Percentiles rank a stretch among this genome's conserved stretches.
phyloP scores from a whole-genome alignment of 306 rosid species.

The Cucumis hystrix region DNA sequence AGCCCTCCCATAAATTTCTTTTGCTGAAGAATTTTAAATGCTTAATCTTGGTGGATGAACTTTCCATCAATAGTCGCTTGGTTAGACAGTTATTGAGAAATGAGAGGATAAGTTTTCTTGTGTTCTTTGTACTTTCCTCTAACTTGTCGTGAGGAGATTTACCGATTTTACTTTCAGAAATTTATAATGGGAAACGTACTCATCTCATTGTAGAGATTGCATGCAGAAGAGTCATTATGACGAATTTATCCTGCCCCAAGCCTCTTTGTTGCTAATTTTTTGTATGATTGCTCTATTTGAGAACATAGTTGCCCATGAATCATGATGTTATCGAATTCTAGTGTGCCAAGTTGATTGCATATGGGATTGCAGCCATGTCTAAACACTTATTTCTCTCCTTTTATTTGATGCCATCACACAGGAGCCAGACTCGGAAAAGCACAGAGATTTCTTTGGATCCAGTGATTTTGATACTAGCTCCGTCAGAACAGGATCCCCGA shows the following conservation, averaged over 20 bases:
- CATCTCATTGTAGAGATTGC: not conserved
- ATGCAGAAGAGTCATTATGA: not conserved
- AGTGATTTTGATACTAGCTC: constrained; percentile 57
- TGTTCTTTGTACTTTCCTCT: not conserved
- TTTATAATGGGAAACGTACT: not conserved
- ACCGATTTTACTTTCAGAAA: not conserved
- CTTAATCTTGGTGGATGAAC: not conserved
- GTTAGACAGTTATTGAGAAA: not conserved
- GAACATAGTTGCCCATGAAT: not conserved
- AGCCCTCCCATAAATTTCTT: not conserved
- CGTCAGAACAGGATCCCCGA: constrained; percentile 53
- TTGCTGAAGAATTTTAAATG: not conserved
- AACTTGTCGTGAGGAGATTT: not conserved
- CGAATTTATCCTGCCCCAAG: not conserved
- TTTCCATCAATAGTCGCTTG: not conserved
- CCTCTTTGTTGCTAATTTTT: not conserved
- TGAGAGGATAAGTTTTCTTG: not conserved
- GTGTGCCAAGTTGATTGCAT: not conserved
- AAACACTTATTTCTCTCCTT: not conserved
- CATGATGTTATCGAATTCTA: not conserved
- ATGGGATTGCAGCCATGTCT: constrained; percentile 3
- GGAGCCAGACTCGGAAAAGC: constrained; percentile 52
- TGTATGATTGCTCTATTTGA: not conserved
- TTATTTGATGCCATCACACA: constrained; percentile 25
- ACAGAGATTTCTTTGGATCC: constrained; percentile 50